Evolutionary conservation across 257 asterid species (phyloP).

Genomic region (Lycium barbarum): DNA sequence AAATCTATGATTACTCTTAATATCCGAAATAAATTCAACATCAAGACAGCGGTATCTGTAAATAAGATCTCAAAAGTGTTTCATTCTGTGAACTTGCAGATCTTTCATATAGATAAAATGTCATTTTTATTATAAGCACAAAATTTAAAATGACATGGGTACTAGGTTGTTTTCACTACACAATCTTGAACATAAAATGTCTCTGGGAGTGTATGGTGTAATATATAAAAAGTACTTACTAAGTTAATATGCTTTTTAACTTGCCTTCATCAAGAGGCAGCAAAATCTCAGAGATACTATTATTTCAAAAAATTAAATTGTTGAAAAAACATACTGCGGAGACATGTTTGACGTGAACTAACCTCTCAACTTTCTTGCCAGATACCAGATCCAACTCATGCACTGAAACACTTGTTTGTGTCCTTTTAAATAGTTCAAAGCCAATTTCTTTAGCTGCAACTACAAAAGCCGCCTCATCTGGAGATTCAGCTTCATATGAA

Average conservation of each 20-base stretch:
- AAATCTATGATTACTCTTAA: slow-evolving; percentile 18
- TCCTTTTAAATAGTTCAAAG: slow-evolving; percentile 76
- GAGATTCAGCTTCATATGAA: slow-evolving; percentile 92
- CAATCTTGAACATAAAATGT: not conserved
- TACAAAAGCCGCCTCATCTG: slow-evolving; percentile 96
- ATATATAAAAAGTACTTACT: not conserved
- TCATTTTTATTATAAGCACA: not conserved
- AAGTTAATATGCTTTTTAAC: not conserved
- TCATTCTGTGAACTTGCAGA: not conserved
- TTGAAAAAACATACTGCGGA: not conserved
- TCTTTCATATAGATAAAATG: not conserved
- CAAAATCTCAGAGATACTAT: not conserved
- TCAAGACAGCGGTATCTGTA: not conserved
- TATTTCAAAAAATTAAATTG: not conserved
- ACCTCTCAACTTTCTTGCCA: slow-evolving; percentile 74
- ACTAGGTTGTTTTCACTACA: not conserved
- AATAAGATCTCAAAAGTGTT: not conserved
- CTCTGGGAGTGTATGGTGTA: not conserved
- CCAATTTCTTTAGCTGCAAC: slow-evolving; percentile 93
- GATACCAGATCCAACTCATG: slow-evolving; percentile 65
- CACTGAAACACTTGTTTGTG: slow-evolving; percentile 73
- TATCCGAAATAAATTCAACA: not conserved
- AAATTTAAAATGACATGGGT: not conserved
- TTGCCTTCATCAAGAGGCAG: not conserved
- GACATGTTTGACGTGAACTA: slow-evolving; percentile 37